These are phyloP conservation scores for Plasmodium billcollinsi DNA, from an alignment of 169 alveolate genomes.

Conservation along the genomic window DNA sequence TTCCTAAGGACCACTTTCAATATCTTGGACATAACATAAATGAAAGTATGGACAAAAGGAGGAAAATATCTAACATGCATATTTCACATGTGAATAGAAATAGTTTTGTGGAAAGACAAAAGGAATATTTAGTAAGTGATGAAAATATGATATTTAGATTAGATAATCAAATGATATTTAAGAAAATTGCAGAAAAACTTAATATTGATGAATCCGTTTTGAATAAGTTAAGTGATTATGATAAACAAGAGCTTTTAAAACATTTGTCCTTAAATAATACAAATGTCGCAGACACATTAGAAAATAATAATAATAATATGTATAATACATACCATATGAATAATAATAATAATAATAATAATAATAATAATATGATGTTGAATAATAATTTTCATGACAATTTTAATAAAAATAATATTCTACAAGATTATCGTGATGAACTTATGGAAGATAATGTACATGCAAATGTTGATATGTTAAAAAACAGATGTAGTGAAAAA, in stretches of 20 bases:
- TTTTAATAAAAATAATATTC: neutral
- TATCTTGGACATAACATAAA: neutral
- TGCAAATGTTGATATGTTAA: no score
- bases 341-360: slow-evolving; percentile 5
- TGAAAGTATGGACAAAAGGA: neutral
- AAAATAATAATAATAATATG: neutral
- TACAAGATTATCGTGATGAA: no score
- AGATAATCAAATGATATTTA: slow-evolving; percentile 1
- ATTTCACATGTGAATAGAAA: neutral
- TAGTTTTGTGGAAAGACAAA: neutral
- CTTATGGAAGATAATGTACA: no score
- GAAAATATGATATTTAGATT: neutral
- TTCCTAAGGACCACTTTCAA: neutral
- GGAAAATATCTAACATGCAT: neutral
- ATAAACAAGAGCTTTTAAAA: slow-evolving; percentile 23
- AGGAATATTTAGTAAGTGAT: slow-evolving; percentile 2
- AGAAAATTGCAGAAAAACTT: slow-evolving; percentile 15
- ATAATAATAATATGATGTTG: slow-evolving; percentile 6
- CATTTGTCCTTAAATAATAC: slow-evolving; percentile 12
- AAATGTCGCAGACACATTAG: neutral
- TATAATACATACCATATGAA: neutral
- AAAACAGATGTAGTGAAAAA: no score
- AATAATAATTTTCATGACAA: neutral
- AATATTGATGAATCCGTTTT: slow-evolving; percentile 29
- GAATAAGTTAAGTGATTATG: slow-evolving; percentile 32